Base-by-base conservation (phyloP, 208 protist species). In the Trypanosomatidae sp. region DNA sequence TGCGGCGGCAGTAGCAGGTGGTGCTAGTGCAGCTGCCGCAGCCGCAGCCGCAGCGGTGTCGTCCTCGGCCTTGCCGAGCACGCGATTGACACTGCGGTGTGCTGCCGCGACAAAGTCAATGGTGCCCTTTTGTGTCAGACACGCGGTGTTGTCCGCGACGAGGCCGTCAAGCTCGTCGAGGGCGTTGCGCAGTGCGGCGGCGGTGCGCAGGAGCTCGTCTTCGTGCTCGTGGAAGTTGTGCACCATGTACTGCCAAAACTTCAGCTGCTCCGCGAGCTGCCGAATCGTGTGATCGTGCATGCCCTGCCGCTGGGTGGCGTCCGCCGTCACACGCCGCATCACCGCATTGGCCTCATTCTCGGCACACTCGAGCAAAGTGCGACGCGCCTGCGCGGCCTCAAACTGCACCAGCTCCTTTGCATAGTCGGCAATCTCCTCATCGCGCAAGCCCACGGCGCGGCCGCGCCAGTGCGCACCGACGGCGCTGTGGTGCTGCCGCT, bases 161-260 rank as follows among this genome's bases (percentile, higher is more conserved):
- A 83, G 56, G 2, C 84, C 84, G 18, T 92, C 79, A 33, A 92
- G 51, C 60, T 88, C 84, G 48, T 92, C 76, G 15, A 88, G 50
- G 15, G 75, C 66, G 3, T 38, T 40, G 46, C 76, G 67, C 38
- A 92, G 61, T 58, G 82, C 72, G 20, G 55, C 56, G 19, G 87
- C 79, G 10, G 82, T 83, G 21, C 71, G 70, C 47, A 72, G 38
- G 49, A 92, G 60, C 58, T 92, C 66, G 40, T 89, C 79, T 63
- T 92, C 79, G 54, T 92, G 84, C 52, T 92, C 84, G 59, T 92
- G 84, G 46, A 92, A 92, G 66, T 92, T 88, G 51, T 89, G 84
- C 18, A 92, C 84, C 79, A 92, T 88, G 61, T 92, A 92, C 57
- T 92, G 84, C 80, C 84, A 92, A 37, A 92, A 92, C 48, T 92